phyloP scores from a whole-genome alignment of 306 rosid species.

The Benincasa hispida region DNA sequence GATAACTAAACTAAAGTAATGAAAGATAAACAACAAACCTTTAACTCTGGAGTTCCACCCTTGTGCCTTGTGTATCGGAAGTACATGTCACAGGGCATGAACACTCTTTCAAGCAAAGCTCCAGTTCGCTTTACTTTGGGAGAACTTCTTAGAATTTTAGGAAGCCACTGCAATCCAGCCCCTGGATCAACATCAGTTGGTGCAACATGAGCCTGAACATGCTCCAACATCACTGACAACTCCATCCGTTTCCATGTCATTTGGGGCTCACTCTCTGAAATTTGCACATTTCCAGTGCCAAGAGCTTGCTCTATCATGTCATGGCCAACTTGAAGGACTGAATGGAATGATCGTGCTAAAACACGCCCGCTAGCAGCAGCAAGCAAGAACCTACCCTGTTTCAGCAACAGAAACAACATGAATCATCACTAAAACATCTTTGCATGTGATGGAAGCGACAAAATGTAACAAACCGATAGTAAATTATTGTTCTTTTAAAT shows the following conservation, averaged over 20 bases:
- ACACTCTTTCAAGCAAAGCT: conserved; percentile 99
- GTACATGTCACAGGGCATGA: conserved; percentile 98
- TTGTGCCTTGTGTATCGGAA: conserved; percentile 90
- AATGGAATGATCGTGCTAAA: conserved; percentile 90
- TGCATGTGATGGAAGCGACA: not conserved
- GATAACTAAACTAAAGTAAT: not conserved
- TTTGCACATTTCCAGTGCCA: conserved; percentile 41
- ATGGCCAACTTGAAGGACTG: conserved; percentile 80
- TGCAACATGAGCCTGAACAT: conserved; percentile 99
- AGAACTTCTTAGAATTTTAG: conserved; percentile 79
- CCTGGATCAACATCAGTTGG: conserved; percentile 99
- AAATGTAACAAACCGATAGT: not conserved
- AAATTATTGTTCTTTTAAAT: not conserved
- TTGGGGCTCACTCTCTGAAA: conserved; percentile 74
- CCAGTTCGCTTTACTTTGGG: conserved; percentile 99
- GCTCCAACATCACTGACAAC: conserved; percentile 88
- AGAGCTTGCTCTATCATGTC: conserved; percentile 95
- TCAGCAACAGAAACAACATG: conserved; percentile 9
- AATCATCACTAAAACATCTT: conserved; percentile 10
- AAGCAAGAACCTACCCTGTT: conserved; percentile 95
- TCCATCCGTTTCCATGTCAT: conserved; percentile 96
- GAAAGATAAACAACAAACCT: conserved; percentile 28
- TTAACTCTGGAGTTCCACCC: conserved; percentile 94
- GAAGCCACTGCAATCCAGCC: conserved; percentile 99
- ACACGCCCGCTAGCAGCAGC: conserved; percentile 98